phyloP scores from a whole-genome alignment of 1,284 basidiomycete species.

The Anthracocystis panici-leucophaei region DNA sequence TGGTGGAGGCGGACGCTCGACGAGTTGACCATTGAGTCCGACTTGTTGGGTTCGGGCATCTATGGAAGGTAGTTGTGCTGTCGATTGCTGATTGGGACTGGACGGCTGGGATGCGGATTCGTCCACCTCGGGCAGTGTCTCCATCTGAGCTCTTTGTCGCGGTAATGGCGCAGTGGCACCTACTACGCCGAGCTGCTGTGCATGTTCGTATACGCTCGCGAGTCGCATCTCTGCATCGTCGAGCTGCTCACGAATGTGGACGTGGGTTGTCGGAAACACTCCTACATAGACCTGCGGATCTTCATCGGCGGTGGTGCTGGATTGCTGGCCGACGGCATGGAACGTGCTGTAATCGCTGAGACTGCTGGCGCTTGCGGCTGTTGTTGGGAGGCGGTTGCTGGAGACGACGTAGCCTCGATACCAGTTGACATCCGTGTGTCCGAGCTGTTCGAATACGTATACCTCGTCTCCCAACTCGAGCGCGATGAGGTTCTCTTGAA shows the following conservation, averaged over 20 bases:
- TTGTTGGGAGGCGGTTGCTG: constrained; percentile 42
- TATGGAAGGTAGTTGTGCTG: constrained; percentile 22
- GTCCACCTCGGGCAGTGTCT: constrained; percentile 53
- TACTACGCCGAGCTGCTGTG: constrained; percentile 54
- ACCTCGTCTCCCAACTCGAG: constrained; percentile 87
- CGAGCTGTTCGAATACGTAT: constrained; percentile 76
- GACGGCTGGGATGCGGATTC: constrained; percentile 42
- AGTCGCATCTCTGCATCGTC: constrained; percentile 89
- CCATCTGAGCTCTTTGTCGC: constrained; percentile 43
- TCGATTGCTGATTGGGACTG: constrained; percentile 33
- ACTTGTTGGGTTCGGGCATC: constrained; percentile 27
- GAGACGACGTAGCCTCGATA: constrained; percentile 82
- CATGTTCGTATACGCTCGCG: constrained; percentile 74
- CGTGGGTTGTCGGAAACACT: constrained; percentile 92
- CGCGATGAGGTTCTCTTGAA: constrained; percentile 59
- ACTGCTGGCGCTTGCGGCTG: constrained; percentile 70
- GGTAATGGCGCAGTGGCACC: constrained; percentile 50
- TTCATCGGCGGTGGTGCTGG: constrained; percentile 54
- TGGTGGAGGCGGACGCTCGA: constrained; percentile 79
- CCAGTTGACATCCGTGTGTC: constrained; percentile 65
- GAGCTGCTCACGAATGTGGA: constrained; percentile 87
- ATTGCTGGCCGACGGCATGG: constrained; percentile 31
- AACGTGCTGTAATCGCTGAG: constrained; percentile 57
- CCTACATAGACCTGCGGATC: constrained; percentile 89
- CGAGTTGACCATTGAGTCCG: constrained; percentile 43